Base-by-base conservation (phyloP, 306 rosid species). In the Gleditsia sinensis region DNA sequence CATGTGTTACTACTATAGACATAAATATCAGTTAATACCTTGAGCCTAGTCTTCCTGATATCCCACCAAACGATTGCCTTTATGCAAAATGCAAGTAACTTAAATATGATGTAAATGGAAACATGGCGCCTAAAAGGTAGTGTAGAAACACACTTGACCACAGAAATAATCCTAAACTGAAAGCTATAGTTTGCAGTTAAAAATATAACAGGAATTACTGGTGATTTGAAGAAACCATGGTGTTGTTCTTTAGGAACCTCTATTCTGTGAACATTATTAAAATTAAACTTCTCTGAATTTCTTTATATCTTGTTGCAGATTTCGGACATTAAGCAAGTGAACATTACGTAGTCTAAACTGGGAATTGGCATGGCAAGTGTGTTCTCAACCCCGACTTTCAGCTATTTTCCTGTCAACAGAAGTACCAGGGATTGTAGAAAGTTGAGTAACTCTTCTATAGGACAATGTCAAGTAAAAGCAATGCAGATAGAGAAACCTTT, bases 401-500 rank as follows among this genome's bases (percentile, higher is more conserved):
- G 85, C 58, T 74, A 82, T 84, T 78, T 65, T 73, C 69, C 84
- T 7, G 7, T 76, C 68, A 84, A 78, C 36, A 72, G 51, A 62
- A 71, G 72, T 34, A 74, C 75, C 33, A 72, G 33, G 68, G 77
- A 30, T 67, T 49, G 50, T 21, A 65, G 80, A 54, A 83, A 78
- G 67, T 25, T 56, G 9, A 71, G 80, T 3, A 34, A 54, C 19
- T 32, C 19, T 75, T 51, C 62, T 14, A 69, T 37, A 13, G 48
- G 84, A 67, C 16, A 73, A 67, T 59, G 69, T 16, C 58, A 62
- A 57, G 66, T 86, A 74, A 91, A 79, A 80, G 96, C 91, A 72
- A 82, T 81, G 90, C 80, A 61, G 36, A 46, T 72, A 19, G 92
- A 94, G 86, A 94, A 91, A 72, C 75, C 91, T 7, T 79, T 94